Base-by-base conservation (phyloP, 345 rosid genomes). In the Acer campestre region DNA sequence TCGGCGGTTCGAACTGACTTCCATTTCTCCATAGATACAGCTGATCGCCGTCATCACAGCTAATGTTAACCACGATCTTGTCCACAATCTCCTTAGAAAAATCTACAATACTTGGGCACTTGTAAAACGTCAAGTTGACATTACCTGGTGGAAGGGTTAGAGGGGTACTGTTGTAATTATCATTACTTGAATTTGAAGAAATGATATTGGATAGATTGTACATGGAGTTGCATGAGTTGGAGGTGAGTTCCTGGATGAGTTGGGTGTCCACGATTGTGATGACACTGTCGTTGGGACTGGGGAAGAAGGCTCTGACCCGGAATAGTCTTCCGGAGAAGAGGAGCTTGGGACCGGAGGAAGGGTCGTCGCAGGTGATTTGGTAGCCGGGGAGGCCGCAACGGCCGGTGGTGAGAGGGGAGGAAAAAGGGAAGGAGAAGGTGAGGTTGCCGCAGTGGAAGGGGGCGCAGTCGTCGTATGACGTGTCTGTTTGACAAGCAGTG, bases 341-440 rank as follows among this genome's bases (percentile, higher is more conserved):
- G 75, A 82, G 53, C 44, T n/a, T 31, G 70, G 87, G 75, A 22
- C 0, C 4, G 48, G 35, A 61, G 67, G 75, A 42, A 10, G 61
- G 14, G 49, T 76, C 53, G 11, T 63, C 63, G 27, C 85, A 86
- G 23, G 10, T 38, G 79, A 86, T 78, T 67, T 75, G 74, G 79
- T 70, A 84, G 64, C 70, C 70, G 3, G 88, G 86, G 31, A 77
- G 80, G 69, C 88, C 86, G 44, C 89, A 82, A 58, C n/a, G 8
- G 18, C 79, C 85, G 13, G 78, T 75, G 67, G 76, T 75, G 63
- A 2, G 22, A n/a, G 18, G 9, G 66, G 80, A 38, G 20, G 78
- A 79, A 78, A 85, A 83, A 14, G 88, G 88, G 80, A 84, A 87
- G 74, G 82, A 11, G 78, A 82, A 82, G 46, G 1, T 78, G 63